phyloP scores from a whole-genome alignment of 768 basidiomycete genomes.

The Termitomyces sp. region DNA sequence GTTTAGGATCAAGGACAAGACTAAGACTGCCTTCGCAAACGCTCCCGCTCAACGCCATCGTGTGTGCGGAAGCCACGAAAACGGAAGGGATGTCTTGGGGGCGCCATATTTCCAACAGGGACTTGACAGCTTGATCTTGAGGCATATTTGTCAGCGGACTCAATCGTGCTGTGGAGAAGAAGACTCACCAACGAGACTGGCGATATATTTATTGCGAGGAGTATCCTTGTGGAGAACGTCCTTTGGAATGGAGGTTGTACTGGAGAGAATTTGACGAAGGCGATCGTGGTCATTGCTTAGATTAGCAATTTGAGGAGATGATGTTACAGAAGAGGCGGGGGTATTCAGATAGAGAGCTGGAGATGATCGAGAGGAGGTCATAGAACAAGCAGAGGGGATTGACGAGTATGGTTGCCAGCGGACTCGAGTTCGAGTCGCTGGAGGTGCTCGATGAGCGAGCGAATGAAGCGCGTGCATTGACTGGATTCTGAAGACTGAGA shows the following conservation, averaged over 20 bases:
- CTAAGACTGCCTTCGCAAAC: slow-evolving; percentile 8
- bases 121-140: slow-evolving; percentile 75
- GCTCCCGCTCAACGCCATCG: slow-evolving; percentile 21
- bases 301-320: slow-evolving; percentile 34
- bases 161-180: slow-evolving; percentile 2
- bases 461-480: slow-evolving; percentile 41
- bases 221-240: slow-evolving; percentile 26
- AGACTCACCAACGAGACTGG: slow-evolving; percentile 65
- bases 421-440: slow-evolving; percentile 58
- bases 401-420: slow-evolving; percentile 80
- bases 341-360: slow-evolving; percentile 46
- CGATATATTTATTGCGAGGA: slow-evolving; percentile 60
- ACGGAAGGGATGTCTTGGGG: slow-evolving; percentile 65
- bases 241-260: slow-evolving; percentile 25
- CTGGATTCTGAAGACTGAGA: slow-evolving; percentile 22
- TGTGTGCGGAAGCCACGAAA: slow-evolving; percentile 32
- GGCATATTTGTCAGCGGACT: slow-evolving; percentile 13
- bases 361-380: slow-evolving; percentile 34
- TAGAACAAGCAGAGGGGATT: slow-evolving; percentile 32
- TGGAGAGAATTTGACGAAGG: slow-evolving; percentile 12
- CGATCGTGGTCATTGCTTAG: slow-evolving; percentile 28
- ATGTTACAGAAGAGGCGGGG: slow-evolving; percentile 48
- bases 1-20: slow-evolving; percentile 9
- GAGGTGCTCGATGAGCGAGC: slow-evolving; percentile 67
- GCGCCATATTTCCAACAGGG: slow-evolving; percentile 75